phyloP scores from a whole-genome alignment of 73 alveolate species.

The Paramecium caudatum region DNA sequence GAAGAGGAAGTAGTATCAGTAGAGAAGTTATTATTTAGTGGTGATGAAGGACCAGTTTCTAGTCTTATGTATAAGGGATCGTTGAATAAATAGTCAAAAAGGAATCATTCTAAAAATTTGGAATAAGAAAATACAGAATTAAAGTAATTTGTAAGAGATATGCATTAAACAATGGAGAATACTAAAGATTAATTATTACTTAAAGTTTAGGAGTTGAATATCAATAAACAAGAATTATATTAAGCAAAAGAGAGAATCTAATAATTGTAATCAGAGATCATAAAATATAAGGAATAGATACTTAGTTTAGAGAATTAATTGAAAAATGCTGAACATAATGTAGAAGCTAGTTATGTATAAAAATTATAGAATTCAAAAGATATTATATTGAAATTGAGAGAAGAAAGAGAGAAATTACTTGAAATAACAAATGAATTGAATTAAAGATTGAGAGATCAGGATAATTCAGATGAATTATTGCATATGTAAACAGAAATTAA shows the following conservation, averaged over 20 bases:
- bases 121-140: slow-evolving; percentile 45
- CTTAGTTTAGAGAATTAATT: neutral
- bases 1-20: slow-evolving; percentile 51
- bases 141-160: neutral
- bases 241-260: slow-evolving; percentile 6
- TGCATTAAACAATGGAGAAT: slow-evolving; percentile 41
- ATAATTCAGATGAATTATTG: neutral
- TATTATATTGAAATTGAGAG: neutral
- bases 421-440: slow-evolving; percentile 52
- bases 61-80: slow-evolving; percentile 29
- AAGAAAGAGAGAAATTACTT: slow-evolving; percentile 37
- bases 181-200: slow-evolving; percentile 5
- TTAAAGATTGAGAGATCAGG: slow-evolving; percentile 36
- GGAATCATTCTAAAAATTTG: neutral
- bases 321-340: neutral
- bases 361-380: slow-evolving; percentile 28
- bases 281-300: slow-evolving; percentile 43
- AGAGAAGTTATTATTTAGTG: slow-evolving; percentile 40
- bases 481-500: slow-evolving; percentile 30
- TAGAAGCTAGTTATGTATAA: neutral
- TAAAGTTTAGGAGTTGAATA: slow-evolving; percentile 24
- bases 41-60: slow-evolving; percentile 53
- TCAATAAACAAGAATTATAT: slow-evolving; percentile 17
- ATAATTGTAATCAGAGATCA: neutral
- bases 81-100: neutral